Conservation (phyloP, 2,329 filamentous ascomycete genomes). For the Pseudocercospora cruenta region DNA sequence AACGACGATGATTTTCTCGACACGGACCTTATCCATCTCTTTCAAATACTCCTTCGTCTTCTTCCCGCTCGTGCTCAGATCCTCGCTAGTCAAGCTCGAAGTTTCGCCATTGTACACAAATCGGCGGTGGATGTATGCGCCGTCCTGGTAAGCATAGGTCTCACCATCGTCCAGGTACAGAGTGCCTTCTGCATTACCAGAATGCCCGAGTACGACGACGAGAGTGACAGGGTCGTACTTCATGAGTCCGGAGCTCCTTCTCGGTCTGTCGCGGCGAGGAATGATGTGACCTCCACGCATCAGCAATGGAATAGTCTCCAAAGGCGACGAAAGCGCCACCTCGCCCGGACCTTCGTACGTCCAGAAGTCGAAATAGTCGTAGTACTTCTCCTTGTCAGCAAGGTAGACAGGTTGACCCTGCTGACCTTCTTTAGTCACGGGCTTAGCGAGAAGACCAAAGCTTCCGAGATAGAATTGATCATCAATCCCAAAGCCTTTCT, state of each 20-base stretch:
- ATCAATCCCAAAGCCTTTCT: constrained; percentile 84
- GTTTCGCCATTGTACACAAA: constrained; percentile 67
- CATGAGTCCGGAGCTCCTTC: constrained; percentile 86
- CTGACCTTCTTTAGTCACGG: constrained; percentile 77
- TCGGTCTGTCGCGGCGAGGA: constrained; percentile 82
- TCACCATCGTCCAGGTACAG: constrained; percentile 94
- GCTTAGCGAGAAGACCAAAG: constrained; percentile 90
- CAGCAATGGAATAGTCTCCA: constrained; percentile 84
- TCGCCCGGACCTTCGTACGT: constrained; percentile 73
- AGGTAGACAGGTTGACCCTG: constrained; percentile 79
- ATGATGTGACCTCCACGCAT: constrained; percentile 94
- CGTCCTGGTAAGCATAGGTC: constrained; percentile 82
- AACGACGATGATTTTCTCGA: constrained; percentile 84
- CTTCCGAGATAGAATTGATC: constrained; percentile 90
- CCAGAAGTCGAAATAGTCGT: constrained; percentile 91
- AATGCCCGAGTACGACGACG: constrained; percentile 71
- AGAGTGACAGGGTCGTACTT: constrained; percentile 93
- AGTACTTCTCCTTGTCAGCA: constrained; percentile 86
- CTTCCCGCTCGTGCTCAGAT: constrained; percentile 63
- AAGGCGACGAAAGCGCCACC: constrained; percentile 72
- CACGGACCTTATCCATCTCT: constrained; percentile 73
- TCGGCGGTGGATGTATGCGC: constrained; percentile 83
- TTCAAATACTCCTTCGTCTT: constrained; percentile 76
- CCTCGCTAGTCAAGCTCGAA: constrained; percentile 68
- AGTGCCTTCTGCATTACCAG: constrained; percentile 75